These are phyloP conservation scores for Tremella yokohamensis DNA, from an alignment of 768 basidiomycete genomes.

Conservation along the genomic window DNA sequence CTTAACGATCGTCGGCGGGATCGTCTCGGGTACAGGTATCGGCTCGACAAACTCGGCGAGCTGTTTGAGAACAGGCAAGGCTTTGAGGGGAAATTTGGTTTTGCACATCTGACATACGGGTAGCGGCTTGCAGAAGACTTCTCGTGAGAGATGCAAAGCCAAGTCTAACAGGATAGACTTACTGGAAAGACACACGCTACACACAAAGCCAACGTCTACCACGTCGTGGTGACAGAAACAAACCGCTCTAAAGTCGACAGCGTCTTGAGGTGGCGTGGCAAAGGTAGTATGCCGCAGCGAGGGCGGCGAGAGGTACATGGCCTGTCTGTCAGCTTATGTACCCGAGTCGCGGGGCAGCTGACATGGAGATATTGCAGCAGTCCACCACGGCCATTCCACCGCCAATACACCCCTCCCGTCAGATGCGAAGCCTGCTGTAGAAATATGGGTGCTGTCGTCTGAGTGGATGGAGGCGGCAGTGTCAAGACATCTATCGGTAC, in stretches of 20 bases:
- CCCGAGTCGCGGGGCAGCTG: background rate
- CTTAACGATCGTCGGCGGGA: slow-evolving; percentile 19
- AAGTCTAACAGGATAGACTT: slow-evolving; percentile 46
- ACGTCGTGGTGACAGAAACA: slow-evolving; percentile 99
- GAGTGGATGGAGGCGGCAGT: slow-evolving; percentile 65
- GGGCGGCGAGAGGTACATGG: slow-evolving; percentile 72
- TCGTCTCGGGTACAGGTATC: slow-evolving; percentile 37
- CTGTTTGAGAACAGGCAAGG: slow-evolving; percentile 56
- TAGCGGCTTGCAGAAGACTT: slow-evolving; percentile 90
- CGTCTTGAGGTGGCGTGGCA: slow-evolving; percentile 86
- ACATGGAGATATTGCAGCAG: slow-evolving; percentile 39
- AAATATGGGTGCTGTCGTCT: slow-evolving; percentile 68
- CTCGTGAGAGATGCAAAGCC: background rate
- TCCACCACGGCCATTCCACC: slow-evolving; percentile 49
- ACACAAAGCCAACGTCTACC: slow-evolving; percentile 93
- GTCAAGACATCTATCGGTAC: slow-evolving; percentile 96
- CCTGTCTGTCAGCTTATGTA: slow-evolving; percentile 55
- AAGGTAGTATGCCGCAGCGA: slow-evolving; percentile 67
- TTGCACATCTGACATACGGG: slow-evolving; percentile 93
- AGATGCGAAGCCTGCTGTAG: slow-evolving; percentile 95
- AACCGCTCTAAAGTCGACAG: slow-evolving; percentile 92
- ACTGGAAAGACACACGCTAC: slow-evolving; percentile 98
- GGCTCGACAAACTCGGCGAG: slow-evolving; percentile 31
- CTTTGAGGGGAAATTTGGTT: slow-evolving; percentile 95
- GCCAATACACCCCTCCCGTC: slow-evolving; percentile 89